Evolutionary conservation across 495 filamentous ascomycete species (phyloP).

Genomic region (Immersiella caudata): DNA sequence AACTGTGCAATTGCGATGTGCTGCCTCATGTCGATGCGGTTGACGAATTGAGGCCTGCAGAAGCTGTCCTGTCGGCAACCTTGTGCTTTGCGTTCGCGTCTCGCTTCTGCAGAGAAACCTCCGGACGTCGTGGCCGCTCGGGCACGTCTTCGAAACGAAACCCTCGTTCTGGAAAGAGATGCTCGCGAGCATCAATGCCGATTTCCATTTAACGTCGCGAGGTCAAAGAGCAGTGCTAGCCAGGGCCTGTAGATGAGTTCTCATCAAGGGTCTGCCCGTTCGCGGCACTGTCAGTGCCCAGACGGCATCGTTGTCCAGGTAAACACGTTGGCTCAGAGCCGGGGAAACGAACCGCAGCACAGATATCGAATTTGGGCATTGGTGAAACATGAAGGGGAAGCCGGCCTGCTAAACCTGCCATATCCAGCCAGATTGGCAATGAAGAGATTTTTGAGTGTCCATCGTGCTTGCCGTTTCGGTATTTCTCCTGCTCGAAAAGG

Average conservation of each 20-base stretch:
- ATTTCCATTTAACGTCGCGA: constrained; percentile 6
- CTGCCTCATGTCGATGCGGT: background rate
- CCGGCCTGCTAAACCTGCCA: background rate
- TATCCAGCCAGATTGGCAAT: constrained; percentile 14
- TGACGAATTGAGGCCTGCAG: constrained; percentile 1
- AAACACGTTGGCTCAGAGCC: constrained; percentile 8
- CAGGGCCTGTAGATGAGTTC: constrained; percentile 8
- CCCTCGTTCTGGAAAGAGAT: background rate
- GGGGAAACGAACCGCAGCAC: constrained; percentile 18
- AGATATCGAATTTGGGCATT: background rate
- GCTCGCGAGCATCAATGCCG: constrained; percentile 2
- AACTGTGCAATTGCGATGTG: background rate
- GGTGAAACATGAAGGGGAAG: constrained; percentile 5
- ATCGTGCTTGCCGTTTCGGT: constrained; percentile 10
- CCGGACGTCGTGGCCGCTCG: constrained; percentile 8
- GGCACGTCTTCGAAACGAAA: background rate
- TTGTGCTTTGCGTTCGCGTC: constrained; percentile 18
- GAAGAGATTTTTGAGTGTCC: constrained; percentile 5
- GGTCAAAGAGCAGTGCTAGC: constrained; percentile 23
- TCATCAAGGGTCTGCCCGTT: constrained; percentile 12
- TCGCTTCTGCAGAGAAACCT: constrained; percentile 24
- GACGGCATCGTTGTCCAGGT: constrained; percentile 17
- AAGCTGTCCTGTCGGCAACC: constrained; percentile 2
- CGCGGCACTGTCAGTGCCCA: background rate
- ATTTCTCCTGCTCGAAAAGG: constrained; percentile 9